Evolutionary conservation across 306 rosid species (phyloP).

Genomic region (Vigna reflexopilosa): DNA sequence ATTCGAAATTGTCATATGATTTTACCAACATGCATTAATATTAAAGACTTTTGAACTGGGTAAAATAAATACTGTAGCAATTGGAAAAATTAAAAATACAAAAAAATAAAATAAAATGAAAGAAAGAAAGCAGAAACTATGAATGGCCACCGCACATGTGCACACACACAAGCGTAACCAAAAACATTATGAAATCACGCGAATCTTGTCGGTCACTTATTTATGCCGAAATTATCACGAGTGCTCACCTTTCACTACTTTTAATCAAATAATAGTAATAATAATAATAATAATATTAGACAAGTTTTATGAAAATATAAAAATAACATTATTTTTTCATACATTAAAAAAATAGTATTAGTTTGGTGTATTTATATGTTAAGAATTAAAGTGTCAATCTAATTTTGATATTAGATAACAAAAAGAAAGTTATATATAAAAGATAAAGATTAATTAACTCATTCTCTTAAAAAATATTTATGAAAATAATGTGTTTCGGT

Average conservation of each 20-base stretch:
- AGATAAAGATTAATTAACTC: too few relatives aligned
- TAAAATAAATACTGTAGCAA: background rate
- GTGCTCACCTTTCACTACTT: background rate
- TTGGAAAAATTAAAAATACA: background rate
- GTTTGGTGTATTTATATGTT: too few relatives aligned
- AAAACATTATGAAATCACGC: conserved; percentile 10
- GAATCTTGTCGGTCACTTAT: conserved; percentile 29
- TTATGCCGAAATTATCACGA: conserved; percentile 5
- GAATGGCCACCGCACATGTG: background rate
- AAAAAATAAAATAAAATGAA: background rate
- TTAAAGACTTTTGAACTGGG: background rate
- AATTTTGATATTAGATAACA: too few relatives aligned
- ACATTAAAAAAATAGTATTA: too few relatives aligned
- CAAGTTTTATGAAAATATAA: too few relatives aligned
- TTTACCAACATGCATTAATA: background rate
- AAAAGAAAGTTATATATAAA: too few relatives aligned
- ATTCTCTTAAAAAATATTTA: too few relatives aligned
- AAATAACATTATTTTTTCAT: too few relatives aligned
- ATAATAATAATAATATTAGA: background rate
- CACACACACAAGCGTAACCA: background rate
- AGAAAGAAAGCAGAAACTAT: background rate
- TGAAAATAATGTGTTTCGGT: too few relatives aligned
- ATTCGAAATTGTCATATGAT: too few relatives aligned
- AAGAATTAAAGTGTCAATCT: too few relatives aligned
- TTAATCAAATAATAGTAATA: background rate